Evolutionary conservation across 1,139 yeast genomes (phyloP).

Genomic region (Pneumocystis wakefieldiae): DNA sequence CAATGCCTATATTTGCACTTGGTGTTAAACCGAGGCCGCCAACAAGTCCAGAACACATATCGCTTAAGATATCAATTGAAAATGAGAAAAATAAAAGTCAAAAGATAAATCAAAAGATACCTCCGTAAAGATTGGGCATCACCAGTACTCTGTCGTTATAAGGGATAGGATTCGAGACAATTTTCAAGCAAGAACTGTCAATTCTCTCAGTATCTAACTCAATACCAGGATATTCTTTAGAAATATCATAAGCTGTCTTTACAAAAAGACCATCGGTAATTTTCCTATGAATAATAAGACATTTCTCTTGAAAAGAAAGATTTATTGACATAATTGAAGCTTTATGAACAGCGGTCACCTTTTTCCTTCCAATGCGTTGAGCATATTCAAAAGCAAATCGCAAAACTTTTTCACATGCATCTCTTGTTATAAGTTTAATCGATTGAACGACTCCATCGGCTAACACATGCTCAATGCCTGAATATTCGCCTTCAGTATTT

Average conservation of each 20-base stretch:
- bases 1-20: slow-evolving; percentile 97
- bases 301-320: neutral
- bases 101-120: slow-evolving; percentile 19
- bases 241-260: slow-evolving; percentile 76
- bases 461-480: slow-evolving; percentile 95
- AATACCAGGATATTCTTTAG: slow-evolving; percentile 83
- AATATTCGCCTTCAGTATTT: slow-evolving; percentile 98
- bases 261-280: slow-evolving; percentile 94
- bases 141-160: slow-evolving; percentile 71
- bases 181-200: slow-evolving; percentile 85
- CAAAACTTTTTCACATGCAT: slow-evolving; percentile 90
- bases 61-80: slow-evolving; percentile 56
- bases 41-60: slow-evolving; percentile 88
- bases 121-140: slow-evolving; percentile 99
- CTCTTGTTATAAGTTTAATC: slow-evolving; percentile 89
- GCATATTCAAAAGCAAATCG: slow-evolving; percentile 97
- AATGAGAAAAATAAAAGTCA: neutral
- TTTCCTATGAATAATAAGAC: slow-evolving; percentile 27
- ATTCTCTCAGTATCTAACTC: slow-evolving; percentile 70
- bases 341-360: slow-evolving; percentile 90
- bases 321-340: slow-evolving; percentile 67
- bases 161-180: slow-evolving; percentile 47
- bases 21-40: slow-evolving; percentile 99
- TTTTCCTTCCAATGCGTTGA: slow-evolving; percentile 71
- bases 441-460: slow-evolving; percentile 98